Evolutionary conservation across 1,284 basidiomycete genomes (phyloP), one percentile per base, ranked within the genome.

Genomic region (Leccinum holopus): DNA sequence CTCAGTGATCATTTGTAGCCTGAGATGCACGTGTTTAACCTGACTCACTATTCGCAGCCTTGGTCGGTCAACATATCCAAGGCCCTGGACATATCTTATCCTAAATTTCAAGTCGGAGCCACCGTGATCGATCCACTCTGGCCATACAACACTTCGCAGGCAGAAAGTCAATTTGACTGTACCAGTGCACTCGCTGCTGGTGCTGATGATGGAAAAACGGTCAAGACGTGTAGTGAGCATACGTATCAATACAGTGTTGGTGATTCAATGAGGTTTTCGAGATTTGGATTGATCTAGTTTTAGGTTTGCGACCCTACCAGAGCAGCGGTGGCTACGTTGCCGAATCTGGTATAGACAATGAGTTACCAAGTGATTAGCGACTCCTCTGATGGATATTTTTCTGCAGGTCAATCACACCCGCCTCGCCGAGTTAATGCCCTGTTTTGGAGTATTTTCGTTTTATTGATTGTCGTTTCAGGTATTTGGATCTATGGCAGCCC

Each of bases 401-500:
- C 18, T 61, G 9, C 57, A 81, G 82, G 80, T 82, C 44, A 83
- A 83, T 64, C 82, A 83, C 62, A 83, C 81, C 14, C 77, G 81
- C 57, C 69, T 82, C 3, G 81, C 79, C 47, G 70, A 78, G 81
- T 82, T 64, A 55, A 77, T 68, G 16, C 8, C 21, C 16, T 16
- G 6, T 60, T 32, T 28, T 55, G 0, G 16, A 32, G 14, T 28
- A 44, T 49, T 41, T 16, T 3, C 3, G 1, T 10, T 44, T 21
- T 28, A 21, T 37, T 44, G n/a, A 55, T 32, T 5, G 44, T 44
- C 30, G 32, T 64, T n/a, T 12, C 59, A 83, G 82, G 65, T 83
- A 80, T 67, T 75, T 83, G 14, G 82, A 84, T 67, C 72, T 83
- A 55, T 84, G 81, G 81, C 81, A 82, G 67, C 82, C 82, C 11